A percentile compares a stretch with the other conserved stretches of the same genome.
phyloP scores from a whole-genome alignment of 306 rosid genomes.

The Cucurbita argyrosperma region DNA sequence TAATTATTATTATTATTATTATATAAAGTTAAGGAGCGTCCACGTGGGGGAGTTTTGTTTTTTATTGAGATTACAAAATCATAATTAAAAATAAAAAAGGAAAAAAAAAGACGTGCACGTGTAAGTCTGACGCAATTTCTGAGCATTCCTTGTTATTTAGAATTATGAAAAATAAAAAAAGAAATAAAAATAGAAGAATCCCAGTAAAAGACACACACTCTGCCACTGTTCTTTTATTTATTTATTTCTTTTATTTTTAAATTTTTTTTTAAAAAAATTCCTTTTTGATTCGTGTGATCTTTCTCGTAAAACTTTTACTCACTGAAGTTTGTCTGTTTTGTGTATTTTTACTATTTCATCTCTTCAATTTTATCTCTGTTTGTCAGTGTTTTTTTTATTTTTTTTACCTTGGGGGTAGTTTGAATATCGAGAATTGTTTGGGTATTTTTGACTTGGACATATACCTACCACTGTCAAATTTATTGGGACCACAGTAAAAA shows the following conservation, averaged over 20 bases:
- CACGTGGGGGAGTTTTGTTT: constrained; percentile 6
- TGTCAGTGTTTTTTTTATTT: no score
- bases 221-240: not conserved
- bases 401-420: not conserved
- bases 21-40: not conserved
- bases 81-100: not conserved
- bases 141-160: not conserved
- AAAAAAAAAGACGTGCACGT: not conserved
- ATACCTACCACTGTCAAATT: not conserved
- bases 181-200: not conserved
- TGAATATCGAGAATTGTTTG: no score
- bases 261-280: no score
- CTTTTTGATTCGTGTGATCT: not conserved
- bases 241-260: not conserved
- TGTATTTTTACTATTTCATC: not conserved
- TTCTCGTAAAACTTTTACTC: not conserved
- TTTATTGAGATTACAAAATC: not conserved
- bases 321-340: not conserved
- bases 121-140: not conserved
- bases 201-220: not conserved
- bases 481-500: no score
- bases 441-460: not conserved
- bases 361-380: no score
- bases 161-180: not conserved
- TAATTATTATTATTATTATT: no score